Conservation (phyloP, 345 rosid species). For the Citrus hindsii region DNA sequence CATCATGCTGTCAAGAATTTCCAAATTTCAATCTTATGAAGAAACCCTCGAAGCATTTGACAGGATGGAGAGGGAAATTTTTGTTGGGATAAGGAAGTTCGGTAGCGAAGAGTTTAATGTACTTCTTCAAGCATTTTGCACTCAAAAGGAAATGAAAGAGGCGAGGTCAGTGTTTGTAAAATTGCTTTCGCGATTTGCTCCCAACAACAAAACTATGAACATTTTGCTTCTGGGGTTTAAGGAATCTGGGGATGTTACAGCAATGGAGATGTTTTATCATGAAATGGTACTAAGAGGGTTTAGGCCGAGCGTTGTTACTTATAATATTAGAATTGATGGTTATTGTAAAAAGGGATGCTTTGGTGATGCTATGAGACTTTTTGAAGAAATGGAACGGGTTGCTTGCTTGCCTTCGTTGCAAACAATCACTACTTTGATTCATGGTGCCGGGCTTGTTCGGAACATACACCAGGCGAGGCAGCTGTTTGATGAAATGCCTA, state of each 20-base stretch:
- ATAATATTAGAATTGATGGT: conserved; percentile 68
- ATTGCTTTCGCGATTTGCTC: conserved; percentile 49
- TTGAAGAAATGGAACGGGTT: conserved; percentile 64
- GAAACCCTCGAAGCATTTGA: conserved; percentile 65
- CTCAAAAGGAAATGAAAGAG: conserved; percentile 72
- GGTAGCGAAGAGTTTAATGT: conserved; percentile 75
- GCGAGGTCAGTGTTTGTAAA: conserved; percentile 65
- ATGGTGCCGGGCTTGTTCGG: conserved; percentile 71
- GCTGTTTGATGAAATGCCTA: conserved; percentile 57
- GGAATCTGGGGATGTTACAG: conserved; percentile 67
- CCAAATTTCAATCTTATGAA: conserved; percentile 62
- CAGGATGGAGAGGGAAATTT: conserved; percentile 61
- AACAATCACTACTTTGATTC: conserved; percentile 77
- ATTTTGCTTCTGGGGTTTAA: conserved; percentile 77
- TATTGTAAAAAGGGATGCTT: conserved; percentile 76
- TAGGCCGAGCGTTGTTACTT: conserved; percentile 49
- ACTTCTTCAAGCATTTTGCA: conserved; percentile 69
- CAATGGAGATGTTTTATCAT: conserved; percentile 76
- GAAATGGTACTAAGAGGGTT: conserved; percentile 80
- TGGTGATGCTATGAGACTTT: conserved; percentile 67
- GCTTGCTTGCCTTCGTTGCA: conserved; percentile 42
- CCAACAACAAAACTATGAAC: conserved; percentile 77
- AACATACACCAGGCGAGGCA: conserved; percentile 58
- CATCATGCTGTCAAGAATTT: conserved; percentile 64
- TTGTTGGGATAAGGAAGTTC: conserved; percentile 39